phyloP scores from a whole-genome alignment of 352 stramenopile species.

The Globisporangium okanoganense region DNA sequence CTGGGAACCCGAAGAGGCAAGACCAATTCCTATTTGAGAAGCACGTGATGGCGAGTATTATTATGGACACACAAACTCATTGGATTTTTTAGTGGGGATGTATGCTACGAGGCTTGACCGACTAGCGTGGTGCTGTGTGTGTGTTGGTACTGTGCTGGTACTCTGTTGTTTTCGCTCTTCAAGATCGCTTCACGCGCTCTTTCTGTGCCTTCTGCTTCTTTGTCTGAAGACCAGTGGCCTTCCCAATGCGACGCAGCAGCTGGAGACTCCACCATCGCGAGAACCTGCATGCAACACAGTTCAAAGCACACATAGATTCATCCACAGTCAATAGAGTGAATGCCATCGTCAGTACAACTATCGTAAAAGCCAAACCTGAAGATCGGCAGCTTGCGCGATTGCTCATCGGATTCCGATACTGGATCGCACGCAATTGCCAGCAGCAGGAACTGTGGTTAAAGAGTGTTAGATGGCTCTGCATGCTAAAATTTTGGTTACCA shows the following conservation, averaged over 20 bases:
- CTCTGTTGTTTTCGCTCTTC: slow-evolving; percentile 2
- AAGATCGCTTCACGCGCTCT: slow-evolving; percentile 20
- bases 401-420: slow-evolving; percentile 43
- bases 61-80: background rate
- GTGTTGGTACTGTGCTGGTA: background rate
- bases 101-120: background rate
- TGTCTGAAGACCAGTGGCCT: slow-evolving; percentile 68
- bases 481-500: background rate
- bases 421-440: slow-evolving; percentile 79
- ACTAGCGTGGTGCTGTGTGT: background rate
- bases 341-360: background rate
- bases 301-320: background rate
- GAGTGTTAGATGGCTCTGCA: background rate
- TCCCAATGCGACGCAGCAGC: slow-evolving; percentile 73
- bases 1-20: background rate
- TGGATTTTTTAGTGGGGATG: background rate
- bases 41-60: too few species aligned
- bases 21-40: background rate
- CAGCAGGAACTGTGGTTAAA: slow-evolving; percentile 60
- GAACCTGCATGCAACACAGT: slow-evolving; percentile 31
- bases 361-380: slow-evolving; percentile 54
- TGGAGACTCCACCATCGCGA: slow-evolving; percentile 83
- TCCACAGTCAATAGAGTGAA: background rate
- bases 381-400: slow-evolving; percentile 56
- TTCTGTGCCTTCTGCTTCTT: slow-evolving; percentile 51